Percentiles rank a stretch among this genome's conserved stretches.
phyloP scores from a whole-genome alignment of 768 basidiomycete genomes.

The Tulasnella sp. region DNA sequence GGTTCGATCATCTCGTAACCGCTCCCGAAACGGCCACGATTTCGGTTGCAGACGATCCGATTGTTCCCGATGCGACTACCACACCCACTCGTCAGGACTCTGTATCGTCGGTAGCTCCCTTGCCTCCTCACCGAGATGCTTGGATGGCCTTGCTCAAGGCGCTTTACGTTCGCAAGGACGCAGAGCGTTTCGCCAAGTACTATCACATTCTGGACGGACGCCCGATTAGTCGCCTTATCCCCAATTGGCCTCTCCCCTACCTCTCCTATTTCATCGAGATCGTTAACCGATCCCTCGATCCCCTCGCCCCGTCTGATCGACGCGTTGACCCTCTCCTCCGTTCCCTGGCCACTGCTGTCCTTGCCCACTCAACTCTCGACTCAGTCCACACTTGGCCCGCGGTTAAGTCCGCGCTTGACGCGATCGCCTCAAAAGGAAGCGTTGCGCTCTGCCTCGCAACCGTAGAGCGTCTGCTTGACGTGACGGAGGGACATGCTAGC shows the following conservation, averaged over 20 bases:
- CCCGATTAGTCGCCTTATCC: neutral
- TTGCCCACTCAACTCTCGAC: neutral
- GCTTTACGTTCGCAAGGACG: neutral
- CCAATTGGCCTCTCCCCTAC: neutral
- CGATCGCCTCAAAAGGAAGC: neutral
- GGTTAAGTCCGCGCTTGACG: neutral
- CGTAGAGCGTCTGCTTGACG: neutral
- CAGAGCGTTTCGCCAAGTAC: neutral
- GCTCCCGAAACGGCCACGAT: neutral
- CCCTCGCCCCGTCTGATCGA: neutral
- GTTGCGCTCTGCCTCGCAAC: neutral
- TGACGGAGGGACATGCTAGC: neutral
- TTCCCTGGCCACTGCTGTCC: neutral
- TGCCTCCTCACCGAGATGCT: constrained; percentile 10
- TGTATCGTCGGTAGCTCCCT: neutral
- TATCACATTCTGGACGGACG: neutral
- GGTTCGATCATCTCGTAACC: constrained; percentile 43
- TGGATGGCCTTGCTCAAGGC: constrained; percentile 4
- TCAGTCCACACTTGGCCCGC: neutral
- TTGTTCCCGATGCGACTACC: neutral
- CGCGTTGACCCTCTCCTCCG: constrained; percentile 1
- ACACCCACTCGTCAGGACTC: neutral
- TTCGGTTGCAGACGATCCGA: neutral
- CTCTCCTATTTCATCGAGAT: constrained; percentile 4
- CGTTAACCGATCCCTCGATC: neutral